Conservation (phyloP, 1,284 basidiomycete genomes). For the Waitea zeae region DNA sequence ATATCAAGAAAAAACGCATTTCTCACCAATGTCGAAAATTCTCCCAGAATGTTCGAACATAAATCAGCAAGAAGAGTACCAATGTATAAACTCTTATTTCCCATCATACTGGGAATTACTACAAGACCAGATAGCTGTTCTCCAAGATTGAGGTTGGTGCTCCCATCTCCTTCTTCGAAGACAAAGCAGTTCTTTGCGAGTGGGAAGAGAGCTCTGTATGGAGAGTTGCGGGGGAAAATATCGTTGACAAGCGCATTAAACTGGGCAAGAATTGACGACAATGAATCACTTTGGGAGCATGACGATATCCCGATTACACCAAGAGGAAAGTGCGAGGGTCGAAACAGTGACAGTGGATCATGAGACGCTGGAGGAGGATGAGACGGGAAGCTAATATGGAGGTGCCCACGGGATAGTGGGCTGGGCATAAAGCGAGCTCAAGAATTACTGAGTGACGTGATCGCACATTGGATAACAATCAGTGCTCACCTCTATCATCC, state of each 20-base stretch:
- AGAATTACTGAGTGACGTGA: conserved; percentile 2
- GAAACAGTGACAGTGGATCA: conserved; percentile 40
- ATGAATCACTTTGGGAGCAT: conserved; percentile 37
- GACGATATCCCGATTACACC: conserved; percentile 66
- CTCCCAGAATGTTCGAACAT: conserved; percentile 69
- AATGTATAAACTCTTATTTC: conserved; percentile 68
- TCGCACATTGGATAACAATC: conserved; percentile 1
- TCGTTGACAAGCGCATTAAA: conserved; percentile 44
- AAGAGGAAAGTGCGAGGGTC: conserved; percentile 63
- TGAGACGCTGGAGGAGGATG: conserved; percentile 50
- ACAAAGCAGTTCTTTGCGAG: conserved; percentile 61
- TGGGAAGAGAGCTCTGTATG: no score
- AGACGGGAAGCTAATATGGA: conserved; percentile 56
- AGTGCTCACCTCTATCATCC: conserved; percentile 64
- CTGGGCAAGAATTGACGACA: conserved; percentile 44
- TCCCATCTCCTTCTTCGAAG: conserved; percentile 56
- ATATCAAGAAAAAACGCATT: conserved; percentile 4
- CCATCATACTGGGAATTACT: conserved; percentile 63
- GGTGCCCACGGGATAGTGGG: conserved; percentile 52
- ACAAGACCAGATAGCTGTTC: conserved; percentile 46
- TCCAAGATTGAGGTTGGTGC: conserved; percentile 33
- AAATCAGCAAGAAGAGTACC: conserved; percentile 76
- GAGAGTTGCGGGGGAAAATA: conserved; percentile 42
- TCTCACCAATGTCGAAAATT: conserved; percentile 64
- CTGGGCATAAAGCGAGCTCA: conserved; percentile 75